These are phyloP conservation scores for Umbelopsis ramanniana DNA, from an alignment of 192 early-diverging fungal genomes.

Conservation along the genomic window DNA sequence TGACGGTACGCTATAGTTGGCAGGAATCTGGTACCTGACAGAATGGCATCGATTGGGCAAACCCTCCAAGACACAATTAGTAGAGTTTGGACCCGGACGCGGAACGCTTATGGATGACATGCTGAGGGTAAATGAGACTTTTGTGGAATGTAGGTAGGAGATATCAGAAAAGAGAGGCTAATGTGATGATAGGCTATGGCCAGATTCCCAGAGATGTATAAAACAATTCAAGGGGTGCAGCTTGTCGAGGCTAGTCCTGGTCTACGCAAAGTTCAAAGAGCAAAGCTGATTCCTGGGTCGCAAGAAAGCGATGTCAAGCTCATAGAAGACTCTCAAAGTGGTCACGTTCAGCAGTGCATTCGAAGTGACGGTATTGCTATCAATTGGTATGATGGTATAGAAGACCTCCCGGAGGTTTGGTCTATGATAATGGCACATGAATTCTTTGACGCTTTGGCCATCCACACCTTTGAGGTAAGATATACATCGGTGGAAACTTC, in stretches of 20 bases:
- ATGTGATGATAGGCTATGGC: slow-evolving; percentile 43
- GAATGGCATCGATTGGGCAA: slow-evolving; percentile 78
- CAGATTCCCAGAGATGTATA: slow-evolving; percentile 71
- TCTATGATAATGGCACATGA: slow-evolving; percentile 90
- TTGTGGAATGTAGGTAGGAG: no score
- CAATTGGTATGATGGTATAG: slow-evolving; percentile 72
- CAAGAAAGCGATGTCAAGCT: slow-evolving; percentile 31
- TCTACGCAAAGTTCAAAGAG: slow-evolving; percentile 68
- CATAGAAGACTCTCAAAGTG: slow-evolving; percentile 31
- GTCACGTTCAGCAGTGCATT: slow-evolving; percentile 25
- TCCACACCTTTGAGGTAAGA: slow-evolving; percentile 81
- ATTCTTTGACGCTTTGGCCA: slow-evolving; percentile 96
- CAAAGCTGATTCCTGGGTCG: slow-evolving; percentile 49
- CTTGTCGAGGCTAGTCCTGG: slow-evolving; percentile 86
- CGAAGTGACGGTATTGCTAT: slow-evolving; percentile 52
- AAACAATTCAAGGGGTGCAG: slow-evolving; percentile 68
- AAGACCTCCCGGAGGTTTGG: slow-evolving; percentile 61
- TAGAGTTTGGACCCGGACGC: slow-evolving; percentile 91
- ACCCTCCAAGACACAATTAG: slow-evolving; percentile 59
- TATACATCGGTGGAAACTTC: no score
- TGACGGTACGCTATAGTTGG: slow-evolving; percentile 46
- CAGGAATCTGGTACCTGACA: slow-evolving; percentile 88
- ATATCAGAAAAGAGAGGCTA: no score
- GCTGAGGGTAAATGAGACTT: slow-evolving; percentile 64
- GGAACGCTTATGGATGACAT: slow-evolving; percentile 96